Conservation (phyloP, 1,284 basidiomycete genomes). For the Entoloma clypeatum region DNA sequence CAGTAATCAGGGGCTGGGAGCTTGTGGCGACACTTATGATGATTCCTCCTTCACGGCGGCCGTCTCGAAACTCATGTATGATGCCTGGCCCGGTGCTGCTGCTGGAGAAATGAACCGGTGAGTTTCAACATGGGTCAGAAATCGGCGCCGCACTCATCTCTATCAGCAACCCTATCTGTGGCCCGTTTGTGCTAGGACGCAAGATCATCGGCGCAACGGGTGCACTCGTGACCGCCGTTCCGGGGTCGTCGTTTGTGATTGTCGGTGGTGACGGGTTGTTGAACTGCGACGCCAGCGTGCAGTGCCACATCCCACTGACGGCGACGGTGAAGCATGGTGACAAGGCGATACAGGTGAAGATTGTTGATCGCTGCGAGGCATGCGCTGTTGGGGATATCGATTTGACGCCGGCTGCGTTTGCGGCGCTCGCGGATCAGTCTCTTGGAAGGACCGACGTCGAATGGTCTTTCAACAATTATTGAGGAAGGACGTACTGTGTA, state of each 20-base stretch:
- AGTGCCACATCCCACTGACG: slow-evolving; percentile 29
- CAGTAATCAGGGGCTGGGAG: slow-evolving; percentile 26
- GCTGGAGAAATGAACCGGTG: slow-evolving; percentile 22
- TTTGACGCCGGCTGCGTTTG: slow-evolving; percentile 25
- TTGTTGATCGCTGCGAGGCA: slow-evolving; percentile 27
- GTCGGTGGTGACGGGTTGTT: slow-evolving; percentile 27
- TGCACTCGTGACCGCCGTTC: slow-evolving; percentile 19
- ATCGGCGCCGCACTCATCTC: background rate
- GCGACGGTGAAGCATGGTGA: slow-evolving; percentile 27
- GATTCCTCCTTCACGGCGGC: slow-evolving; percentile 27
- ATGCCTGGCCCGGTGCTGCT: slow-evolving; percentile 23
- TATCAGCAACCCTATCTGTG: slow-evolving; percentile 27
- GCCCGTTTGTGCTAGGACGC: slow-evolving; percentile 23
- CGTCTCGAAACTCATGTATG: slow-evolving; percentile 24
- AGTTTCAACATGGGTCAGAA: background rate
- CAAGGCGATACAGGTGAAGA: slow-evolving; percentile 23
- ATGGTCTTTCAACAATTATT: slow-evolving; percentile 27
- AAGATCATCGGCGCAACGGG: slow-evolving; percentile 17
- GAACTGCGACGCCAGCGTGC: slow-evolving; percentile 21
- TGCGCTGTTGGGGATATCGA: slow-evolving; percentile 25
- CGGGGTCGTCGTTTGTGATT: slow-evolving; percentile 15
- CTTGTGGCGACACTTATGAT: slow-evolving; percentile 29
- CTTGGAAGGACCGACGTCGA: slow-evolving; percentile 25
- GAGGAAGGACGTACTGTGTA: slow-evolving; percentile 4
- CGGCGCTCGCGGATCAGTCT: slow-evolving; percentile 21